Percentiles rank a stretch among this genome's conserved stretches.
Evolutionary conservation across 768 basidiomycete genomes (phyloP).

Genomic region (Pholiota molesta): DNA sequence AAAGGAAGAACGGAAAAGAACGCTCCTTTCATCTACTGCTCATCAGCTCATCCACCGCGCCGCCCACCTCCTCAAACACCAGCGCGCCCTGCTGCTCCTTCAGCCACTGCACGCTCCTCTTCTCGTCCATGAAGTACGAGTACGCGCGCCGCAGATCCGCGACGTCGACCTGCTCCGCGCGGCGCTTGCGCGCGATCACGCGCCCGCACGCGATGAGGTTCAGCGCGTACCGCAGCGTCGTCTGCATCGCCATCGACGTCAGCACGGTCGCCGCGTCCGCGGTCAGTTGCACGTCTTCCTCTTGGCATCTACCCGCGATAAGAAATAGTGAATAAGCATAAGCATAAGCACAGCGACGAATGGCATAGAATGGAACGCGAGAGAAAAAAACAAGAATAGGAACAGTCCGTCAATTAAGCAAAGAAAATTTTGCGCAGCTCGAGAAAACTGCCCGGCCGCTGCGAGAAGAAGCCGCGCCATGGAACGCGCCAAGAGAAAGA

Average conservation of each 20-base stretch:
- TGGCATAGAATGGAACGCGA: background rate
- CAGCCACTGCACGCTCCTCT: slow-evolving; percentile 89
- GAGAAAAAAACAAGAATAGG: slow-evolving; percentile 10
- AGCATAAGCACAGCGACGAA: background rate
- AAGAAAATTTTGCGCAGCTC: slow-evolving; percentile 12
- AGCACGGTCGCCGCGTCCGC: slow-evolving; percentile 76
- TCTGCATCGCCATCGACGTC: slow-evolving; percentile 85
- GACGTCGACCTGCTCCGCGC: slow-evolving; percentile 78
- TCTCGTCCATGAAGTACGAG: slow-evolving; percentile 91
- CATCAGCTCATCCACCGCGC: slow-evolving; percentile 35
- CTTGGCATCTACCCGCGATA: slow-evolving; percentile 65
- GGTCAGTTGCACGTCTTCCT: slow-evolving; percentile 90
- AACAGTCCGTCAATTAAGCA: slow-evolving; percentile 3
- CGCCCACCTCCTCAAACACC: slow-evolving; percentile 71
- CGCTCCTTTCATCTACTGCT: too few relatives aligned
- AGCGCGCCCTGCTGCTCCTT: slow-evolving; percentile 80
- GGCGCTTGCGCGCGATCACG: slow-evolving; percentile 83
- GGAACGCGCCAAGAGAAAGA: slow-evolving; percentile 4
- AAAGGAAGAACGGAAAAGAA: too few relatives aligned
- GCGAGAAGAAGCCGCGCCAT: background rate
- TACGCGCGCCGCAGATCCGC: slow-evolving; percentile 87
- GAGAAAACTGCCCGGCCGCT: slow-evolving; percentile 1
- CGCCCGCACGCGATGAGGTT: slow-evolving; percentile 95
- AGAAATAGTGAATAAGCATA: background rate
- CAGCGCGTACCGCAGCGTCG: slow-evolving; percentile 91